Percentiles rank a stretch among this genome's conserved stretches.
phyloP scores from a whole-genome alignment of 139 green algal genomes.

The Coccomyxa sp. region DNA sequence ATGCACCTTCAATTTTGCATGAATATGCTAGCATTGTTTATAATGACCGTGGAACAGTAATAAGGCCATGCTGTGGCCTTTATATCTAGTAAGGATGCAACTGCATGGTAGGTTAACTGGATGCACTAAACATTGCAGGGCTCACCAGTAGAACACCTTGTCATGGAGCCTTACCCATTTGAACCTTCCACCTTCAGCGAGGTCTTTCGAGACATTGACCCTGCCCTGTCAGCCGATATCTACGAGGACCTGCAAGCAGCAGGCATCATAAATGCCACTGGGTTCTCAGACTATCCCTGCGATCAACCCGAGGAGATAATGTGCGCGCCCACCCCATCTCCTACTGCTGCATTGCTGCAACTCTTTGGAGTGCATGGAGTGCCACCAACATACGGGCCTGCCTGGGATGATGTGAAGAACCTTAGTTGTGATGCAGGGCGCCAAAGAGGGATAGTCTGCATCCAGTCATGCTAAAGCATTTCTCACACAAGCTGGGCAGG shows the following conservation, averaged over 20 bases:
- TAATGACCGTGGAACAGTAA: too few species aligned
- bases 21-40: too few species aligned
- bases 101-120: too few species aligned
- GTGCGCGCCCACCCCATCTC: background rate
- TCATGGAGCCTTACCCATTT: background rate
- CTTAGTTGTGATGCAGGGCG: background rate
- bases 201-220: background rate
- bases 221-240: background rate
- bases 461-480: background rate
- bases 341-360: background rate
- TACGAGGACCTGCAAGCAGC: background rate
- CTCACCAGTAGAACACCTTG: background rate
- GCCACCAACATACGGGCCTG: background rate
- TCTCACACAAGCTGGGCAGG: background rate
- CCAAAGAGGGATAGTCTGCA: background rate
- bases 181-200: background rate
- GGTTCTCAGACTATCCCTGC: background rate
- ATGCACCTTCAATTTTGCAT: too few species aligned
- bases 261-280: background rate
- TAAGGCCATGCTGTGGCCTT: too few species aligned
- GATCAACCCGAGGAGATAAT: background rate
- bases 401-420: background rate
- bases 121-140: too few species aligned
- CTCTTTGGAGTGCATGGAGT: background rate
- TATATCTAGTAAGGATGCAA: too few species aligned